phyloP scores from a whole-genome alignment of 345 rosid species.

The Hypericum androsaemum region DNA sequence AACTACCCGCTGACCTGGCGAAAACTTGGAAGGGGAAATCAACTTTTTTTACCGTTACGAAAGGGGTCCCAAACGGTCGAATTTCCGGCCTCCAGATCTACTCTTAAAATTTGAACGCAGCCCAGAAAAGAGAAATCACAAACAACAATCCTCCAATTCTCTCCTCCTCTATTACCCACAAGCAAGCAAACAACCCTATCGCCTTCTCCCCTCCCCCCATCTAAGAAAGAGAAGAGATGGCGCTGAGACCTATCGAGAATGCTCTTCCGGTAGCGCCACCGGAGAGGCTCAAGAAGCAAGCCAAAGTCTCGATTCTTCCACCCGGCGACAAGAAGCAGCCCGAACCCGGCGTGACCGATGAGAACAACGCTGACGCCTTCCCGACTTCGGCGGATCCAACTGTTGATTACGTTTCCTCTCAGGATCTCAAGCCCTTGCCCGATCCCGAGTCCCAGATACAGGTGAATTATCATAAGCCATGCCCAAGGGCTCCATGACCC shows the following conservation, averaged over 20 bases:
- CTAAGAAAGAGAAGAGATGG: constrained; percentile 31
- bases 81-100: too few relatives aligned
- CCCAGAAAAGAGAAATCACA: too few relatives aligned
- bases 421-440: constrained; percentile 37
- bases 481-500: too few relatives aligned
- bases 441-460: constrained; percentile 45
- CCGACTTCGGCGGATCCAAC: constrained; percentile 26
- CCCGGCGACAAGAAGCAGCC: constrained; percentile 19
- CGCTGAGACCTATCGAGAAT: constrained; percentile 73
- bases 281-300: constrained; percentile 62
- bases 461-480: constrained; percentile 18
- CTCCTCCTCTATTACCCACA: too few relatives aligned
- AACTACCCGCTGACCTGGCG: too few relatives aligned
- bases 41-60: too few relatives aligned
- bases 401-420: constrained; percentile 60
- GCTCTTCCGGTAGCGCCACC: constrained; percentile 43
- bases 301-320: constrained; percentile 25
- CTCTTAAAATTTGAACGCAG: too few relatives aligned
- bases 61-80: too few relatives aligned
- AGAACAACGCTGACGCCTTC: constrained; percentile 41
- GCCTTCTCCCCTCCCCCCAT: too few relatives aligned
- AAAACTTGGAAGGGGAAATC: too few relatives aligned
- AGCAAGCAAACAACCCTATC: too few relatives aligned
- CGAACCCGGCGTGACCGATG: constrained; percentile 33
- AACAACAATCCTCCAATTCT: too few relatives aligned